Conservation (phyloP, 805 yeast species). For the Pichia ethanolica region DNA sequence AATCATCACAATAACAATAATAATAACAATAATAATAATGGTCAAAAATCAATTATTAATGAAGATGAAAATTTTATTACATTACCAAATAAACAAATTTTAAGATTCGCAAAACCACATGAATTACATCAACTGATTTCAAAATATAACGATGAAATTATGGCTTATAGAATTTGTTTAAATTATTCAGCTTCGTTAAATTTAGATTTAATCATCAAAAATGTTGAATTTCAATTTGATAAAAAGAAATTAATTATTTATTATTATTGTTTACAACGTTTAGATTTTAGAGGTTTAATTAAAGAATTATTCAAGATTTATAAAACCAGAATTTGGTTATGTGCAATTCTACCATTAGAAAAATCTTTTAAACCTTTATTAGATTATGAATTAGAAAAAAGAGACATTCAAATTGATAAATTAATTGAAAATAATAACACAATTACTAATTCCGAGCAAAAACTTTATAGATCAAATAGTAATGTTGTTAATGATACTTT, state of each 20-base stretch:
- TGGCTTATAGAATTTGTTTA: slow-evolving; percentile 60
- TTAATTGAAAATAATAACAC: not conserved
- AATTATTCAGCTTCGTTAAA: slow-evolving; percentile 34
- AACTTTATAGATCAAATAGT: slow-evolving; percentile 29
- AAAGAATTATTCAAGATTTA: slow-evolving; percentile 68
- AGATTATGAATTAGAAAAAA: slow-evolving; percentile 24
- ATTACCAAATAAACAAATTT: slow-evolving; percentile 69
- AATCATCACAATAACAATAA: slow-evolving; percentile 19
- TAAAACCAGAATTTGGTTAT: slow-evolving; percentile 77
- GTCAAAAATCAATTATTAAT: slow-evolving; percentile 33
- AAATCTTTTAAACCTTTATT: slow-evolving; percentile 25
- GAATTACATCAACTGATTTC: slow-evolving; percentile 56
- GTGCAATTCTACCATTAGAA: slow-evolving; percentile 53
- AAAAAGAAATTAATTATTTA: slow-evolving; percentile 70
- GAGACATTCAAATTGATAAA: slow-evolving; percentile 5
- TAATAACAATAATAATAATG: slow-evolving; percentile 11
- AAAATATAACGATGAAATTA: slow-evolving; percentile 64
- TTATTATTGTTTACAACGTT: slow-evolving; percentile 54
- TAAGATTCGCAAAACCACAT: slow-evolving; percentile 67
- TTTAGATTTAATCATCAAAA: slow-evolving; percentile 52
- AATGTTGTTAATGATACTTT: slow-evolving; percentile 23
- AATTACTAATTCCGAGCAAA: not conserved
- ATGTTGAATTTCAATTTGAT: slow-evolving; percentile 78
- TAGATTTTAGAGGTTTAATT: slow-evolving; percentile 67
- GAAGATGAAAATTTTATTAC: slow-evolving; percentile 56